Evolutionary conservation across 2,329 filamentous ascomycete species (phyloP), one percentile per base, ranked within the genome.

Genomic region (Cadophora luteo-olivacea): DNA sequence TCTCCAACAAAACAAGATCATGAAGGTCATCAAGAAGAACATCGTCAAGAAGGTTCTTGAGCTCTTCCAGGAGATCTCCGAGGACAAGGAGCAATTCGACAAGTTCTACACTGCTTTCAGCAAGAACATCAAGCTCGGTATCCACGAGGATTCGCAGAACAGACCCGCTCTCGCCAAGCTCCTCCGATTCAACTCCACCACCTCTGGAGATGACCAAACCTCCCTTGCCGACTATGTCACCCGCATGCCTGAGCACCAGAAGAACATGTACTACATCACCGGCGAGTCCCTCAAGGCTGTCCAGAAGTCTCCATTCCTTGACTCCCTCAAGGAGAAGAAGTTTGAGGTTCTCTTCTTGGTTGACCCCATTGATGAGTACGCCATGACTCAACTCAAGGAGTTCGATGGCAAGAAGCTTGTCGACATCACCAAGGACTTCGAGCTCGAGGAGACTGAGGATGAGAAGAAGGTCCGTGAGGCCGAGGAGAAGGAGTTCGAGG

Each of bases 21-120:
- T 98, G 96, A 98, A 98, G 92, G 96, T 98, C 84, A 98, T 98
- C 90, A 97, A 97, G 91, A 99, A 99, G 94, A 99, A 99, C 91
- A 97, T 99, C 75, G 94, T 99, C 89, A 99, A 98, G 94, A 99
- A 99, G 93, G 93, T 93, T 75, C 93, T 99, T 75, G 96, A 99
- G 89, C 93, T 99, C 82, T 99, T 99, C 92, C 89, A 90, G 79
- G 96, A 99, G 88, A 99, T 99, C 74, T 91, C 96, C 69, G 96
- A 99, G 89, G 96, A 99, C 86, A 97, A 97, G 85, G 96, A 99
- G 90, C 93, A 97, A 84, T 99, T 99, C 83, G 96, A 99, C 91
- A 99, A 99, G 91, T 99, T 99, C 91, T 99, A 99, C 91, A 87
- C 86, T 80, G 96, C 96, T 79, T 99, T 99, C 89, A 92, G 91